These are phyloP conservation scores for Parastagonospora nodorum DNA, from an alignment of 2,329 filamentous ascomycete genomes.

Conservation along the genomic window DNA sequence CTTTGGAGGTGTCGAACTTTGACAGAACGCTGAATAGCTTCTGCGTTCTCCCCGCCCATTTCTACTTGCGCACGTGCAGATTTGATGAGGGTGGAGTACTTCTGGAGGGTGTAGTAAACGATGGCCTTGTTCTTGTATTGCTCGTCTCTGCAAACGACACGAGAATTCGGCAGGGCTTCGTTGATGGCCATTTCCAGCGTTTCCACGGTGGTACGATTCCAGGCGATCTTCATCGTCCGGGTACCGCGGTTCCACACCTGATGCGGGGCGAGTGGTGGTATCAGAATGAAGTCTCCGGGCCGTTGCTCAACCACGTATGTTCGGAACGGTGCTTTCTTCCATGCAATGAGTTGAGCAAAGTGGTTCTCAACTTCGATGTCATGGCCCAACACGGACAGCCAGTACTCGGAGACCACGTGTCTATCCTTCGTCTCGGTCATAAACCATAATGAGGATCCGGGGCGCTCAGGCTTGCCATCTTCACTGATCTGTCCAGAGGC, in stretches of 20 bases:
- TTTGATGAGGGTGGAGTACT: conserved; percentile 69
- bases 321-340: conserved; percentile 91
- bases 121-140: conserved; percentile 99
- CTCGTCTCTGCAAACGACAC: conserved; percentile 92
- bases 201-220: conserved; percentile 94
- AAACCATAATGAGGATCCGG: conserved; percentile 95
- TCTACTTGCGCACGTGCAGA: conserved; percentile 63
- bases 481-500: conserved; percentile 69
- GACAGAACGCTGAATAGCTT: conserved; percentile 44
- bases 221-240: conserved; percentile 94
- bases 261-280: conserved; percentile 90
- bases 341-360: conserved; percentile 93
- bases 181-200: conserved; percentile 84
- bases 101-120: conserved; percentile 82
- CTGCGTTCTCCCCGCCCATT: conserved; percentile 43
- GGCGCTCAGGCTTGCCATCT: conserved; percentile 71
- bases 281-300: conserved; percentile 88
- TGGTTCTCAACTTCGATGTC: conserved; percentile 97
- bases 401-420: conserved; percentile 89
- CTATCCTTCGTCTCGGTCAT: conserved; percentile 97
- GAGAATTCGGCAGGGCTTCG: conserved; percentile 85
- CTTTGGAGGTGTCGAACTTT: conserved; percentile 73
- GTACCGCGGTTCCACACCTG: conserved; percentile 99
- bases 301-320: conserved; percentile 92
- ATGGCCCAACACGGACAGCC: conserved; percentile 88